These are phyloP conservation scores for Dujonia santamariae DNA, from an alignment of 1,139 yeast species.

Conservation along the genomic window DNA sequence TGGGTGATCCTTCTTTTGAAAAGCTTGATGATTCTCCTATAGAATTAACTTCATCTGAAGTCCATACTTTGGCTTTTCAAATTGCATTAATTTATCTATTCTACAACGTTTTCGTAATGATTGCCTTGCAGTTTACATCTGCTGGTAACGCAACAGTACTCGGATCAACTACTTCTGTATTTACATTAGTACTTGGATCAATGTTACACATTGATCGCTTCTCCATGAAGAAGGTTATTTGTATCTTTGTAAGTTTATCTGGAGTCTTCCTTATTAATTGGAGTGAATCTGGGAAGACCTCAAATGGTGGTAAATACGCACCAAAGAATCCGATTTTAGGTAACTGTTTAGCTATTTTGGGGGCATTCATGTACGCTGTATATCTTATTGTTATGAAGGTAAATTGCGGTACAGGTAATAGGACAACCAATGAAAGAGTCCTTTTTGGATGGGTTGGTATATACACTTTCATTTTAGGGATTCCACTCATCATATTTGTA, in stretches of 20 bases:
- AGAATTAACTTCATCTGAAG: constrained; percentile 28
- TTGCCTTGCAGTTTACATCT: constrained; percentile 45
- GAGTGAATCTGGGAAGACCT: constrained; percentile 24
- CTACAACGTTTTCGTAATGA: constrained; percentile 39
- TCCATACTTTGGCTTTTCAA: constrained; percentile 33
- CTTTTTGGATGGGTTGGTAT: constrained; percentile 49
- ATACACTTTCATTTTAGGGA: constrained; percentile 33
- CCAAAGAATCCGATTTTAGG: constrained; percentile 46
- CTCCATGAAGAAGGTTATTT: constrained; percentile 38
- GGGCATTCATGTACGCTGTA: constrained; percentile 47
- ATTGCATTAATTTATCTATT: constrained; percentile 40
- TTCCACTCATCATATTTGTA: constrained; percentile 35
- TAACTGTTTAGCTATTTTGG: constrained; percentile 41
- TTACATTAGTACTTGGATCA: constrained; percentile 46
- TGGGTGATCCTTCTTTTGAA: constrained; percentile 2
- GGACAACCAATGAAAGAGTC: constrained; percentile 43
- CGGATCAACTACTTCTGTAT: constrained; percentile 50
- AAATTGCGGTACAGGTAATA: constrained; percentile 42
- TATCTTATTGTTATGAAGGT: constrained; percentile 44
- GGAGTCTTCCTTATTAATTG: constrained; percentile 50
- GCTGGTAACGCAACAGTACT: constrained; percentile 54
- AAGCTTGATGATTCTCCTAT: constrained; percentile 14
- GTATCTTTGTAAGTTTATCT: constrained; percentile 41
- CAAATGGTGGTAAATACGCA: constrained; percentile 20
- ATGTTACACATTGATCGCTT: constrained; percentile 39